A percentile compares a stretch with the other conserved stretches of the same genome.
Evolutionary conservation across 805 yeast genomes (phyloP).

Genomic region (Geotrichum ghanense): DNA sequence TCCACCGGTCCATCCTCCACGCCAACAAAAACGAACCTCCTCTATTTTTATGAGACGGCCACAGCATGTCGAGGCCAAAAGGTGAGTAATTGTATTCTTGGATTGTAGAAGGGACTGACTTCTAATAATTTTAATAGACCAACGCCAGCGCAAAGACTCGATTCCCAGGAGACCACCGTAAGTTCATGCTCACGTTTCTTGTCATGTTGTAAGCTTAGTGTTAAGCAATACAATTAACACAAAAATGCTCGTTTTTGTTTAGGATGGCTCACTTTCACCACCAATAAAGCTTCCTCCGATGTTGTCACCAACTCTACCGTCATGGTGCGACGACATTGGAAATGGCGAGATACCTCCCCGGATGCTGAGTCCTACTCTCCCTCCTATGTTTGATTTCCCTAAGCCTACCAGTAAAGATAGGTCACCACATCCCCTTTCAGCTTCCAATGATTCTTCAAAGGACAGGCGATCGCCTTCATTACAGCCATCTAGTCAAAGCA

Average conservation of each 20-base stretch:
- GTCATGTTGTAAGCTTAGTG: background rate
- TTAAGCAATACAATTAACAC: no score
- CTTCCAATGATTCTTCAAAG: background rate
- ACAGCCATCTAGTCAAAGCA: no score
- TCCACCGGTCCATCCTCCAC: background rate
- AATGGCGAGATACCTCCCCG: slow-evolving; percentile 13
- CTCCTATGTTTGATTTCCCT: slow-evolving; percentile 20
- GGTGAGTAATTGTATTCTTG: background rate
- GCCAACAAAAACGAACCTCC: background rate
- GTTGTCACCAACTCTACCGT: slow-evolving; percentile 29
- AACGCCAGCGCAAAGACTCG: background rate
- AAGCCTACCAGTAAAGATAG: background rate
- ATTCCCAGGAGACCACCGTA: background rate
- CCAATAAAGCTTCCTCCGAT: slow-evolving; percentile 22
- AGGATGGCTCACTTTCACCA: background rate
- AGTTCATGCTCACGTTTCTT: background rate
- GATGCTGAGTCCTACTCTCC: slow-evolving; percentile 31
- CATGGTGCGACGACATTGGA: slow-evolving; percentile 19
- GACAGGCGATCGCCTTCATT: background rate
- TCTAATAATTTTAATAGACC: background rate
- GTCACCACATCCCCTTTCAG: background rate
- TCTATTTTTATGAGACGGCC: background rate
- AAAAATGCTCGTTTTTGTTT: no score
- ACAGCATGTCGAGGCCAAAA: background rate
- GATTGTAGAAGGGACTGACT: background rate